Evolutionary conservation across 768 basidiomycete species (phyloP), one percentile per base, ranked within the genome.

Genomic region (Pulveroboletus sp.): DNA sequence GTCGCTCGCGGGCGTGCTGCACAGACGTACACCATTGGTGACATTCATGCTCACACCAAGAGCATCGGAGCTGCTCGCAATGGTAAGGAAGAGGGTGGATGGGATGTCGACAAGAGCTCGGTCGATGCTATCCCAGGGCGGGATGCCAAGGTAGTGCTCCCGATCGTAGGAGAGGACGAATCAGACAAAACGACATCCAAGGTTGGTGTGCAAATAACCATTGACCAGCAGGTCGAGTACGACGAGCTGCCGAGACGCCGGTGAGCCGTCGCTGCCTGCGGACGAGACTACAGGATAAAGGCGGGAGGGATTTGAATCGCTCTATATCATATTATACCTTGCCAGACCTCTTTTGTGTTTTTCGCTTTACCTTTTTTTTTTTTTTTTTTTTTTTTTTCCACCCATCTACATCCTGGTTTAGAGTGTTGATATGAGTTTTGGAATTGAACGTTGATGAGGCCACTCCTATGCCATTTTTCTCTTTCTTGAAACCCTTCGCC

Each of bases 201-300:
- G 0, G 57, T 60, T 63, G 81, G 80, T n/a, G 79, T 83, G 32
- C 81, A 80, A 57, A 71, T 83, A 49, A 81, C 80, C 1, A 74
- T 83, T 46, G 76, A 83, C 51, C 66, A 75, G 36, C 75, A 83
- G 56, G 70, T 82, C 43, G 77, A 78, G 26, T 81, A 79, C 49
- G 78, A 79, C 47, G 60, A 66, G 6, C 1, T 46, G 21, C 52
- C 57, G 6, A 54, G 52, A 12, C 57, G 49, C 38, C 55, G 56
- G 37, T 66, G 47, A 57, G 26, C 11, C 9, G 7, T 28, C 31
- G 27, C n/a, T 21, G 35, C 33, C 7, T 15, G 14, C 17, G 18
- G 17, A 24, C 35, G 26, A n/a, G 32, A 28, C 3, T 24, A 39
- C 37, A 28, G 39, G 43, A 31, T 17, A 8, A 17, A 32, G 28